Base-by-base conservation (phyloP, 768 basidiomycete genomes). In the Russula vinacea region DNA sequence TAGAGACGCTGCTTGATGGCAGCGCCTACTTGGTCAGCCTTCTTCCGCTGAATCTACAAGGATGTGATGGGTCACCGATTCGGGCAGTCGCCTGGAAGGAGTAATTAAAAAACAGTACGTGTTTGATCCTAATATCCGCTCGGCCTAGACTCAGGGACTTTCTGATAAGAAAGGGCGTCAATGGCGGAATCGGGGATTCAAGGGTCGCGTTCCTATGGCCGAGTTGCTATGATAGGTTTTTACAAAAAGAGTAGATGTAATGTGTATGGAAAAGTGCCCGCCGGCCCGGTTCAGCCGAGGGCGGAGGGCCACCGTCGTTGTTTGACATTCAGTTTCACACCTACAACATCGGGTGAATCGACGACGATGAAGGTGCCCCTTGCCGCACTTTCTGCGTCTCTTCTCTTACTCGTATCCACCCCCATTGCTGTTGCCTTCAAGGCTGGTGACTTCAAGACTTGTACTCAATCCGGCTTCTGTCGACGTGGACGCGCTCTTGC, bases 391-490 rank as follows among this genome's bases (percentile, higher is more conserved):
- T 44, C 66, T 26, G 17, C 59, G 26, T 37, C 56, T 24, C 56
- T 80, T 60, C 71, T 79, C 55, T 70, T 74, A 51, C 70, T 78
- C 19, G 67, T 72, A 32, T 68, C 65, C 40, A 67, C 75, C 5
- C 74, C 76, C 17, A 63, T 73, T 19, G 73, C 79, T 7, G 69
- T 81, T 33, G 84, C 88, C 40, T 84, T 91, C 76, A 91, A 91
- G 77, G 77, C 80, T 22, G 82, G 88, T 64, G 93, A 98, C 76
- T 99, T 95, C 82, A 98, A 97, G 76, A 92, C 86, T 62, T 98
- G 97, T 72, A 81, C 82, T n/a, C 92, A 98, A 75, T 84, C 93
- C 0, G 94, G 91, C 22, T 98, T 99, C 76, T 98, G 97, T 79
- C 84, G 92, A n/a, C 77, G 89, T 51, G 93, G 94, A 57, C 86